Conservation (phyloP, 352 stramenopile species). For the Globisporangium nunn region DNA sequence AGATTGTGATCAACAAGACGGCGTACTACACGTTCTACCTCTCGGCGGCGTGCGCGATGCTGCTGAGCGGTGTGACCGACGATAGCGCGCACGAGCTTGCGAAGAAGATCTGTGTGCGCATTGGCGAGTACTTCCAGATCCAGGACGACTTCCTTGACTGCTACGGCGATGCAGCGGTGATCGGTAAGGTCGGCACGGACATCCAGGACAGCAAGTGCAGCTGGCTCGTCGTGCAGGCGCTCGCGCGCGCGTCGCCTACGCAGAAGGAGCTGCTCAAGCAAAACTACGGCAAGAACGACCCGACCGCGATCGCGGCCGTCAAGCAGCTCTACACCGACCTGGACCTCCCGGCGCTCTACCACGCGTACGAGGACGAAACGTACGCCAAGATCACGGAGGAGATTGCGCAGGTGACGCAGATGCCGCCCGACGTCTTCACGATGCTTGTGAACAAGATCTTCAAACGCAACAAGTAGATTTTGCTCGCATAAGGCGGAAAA, state of each 20-base stretch:
- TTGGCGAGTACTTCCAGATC: slow-evolving; percentile 99
- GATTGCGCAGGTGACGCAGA: slow-evolving; percentile 77
- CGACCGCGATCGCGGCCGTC: slow-evolving; percentile 77
- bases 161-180: slow-evolving; percentile 91
- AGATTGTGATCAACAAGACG: slow-evolving; percentile 99
- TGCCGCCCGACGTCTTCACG: slow-evolving; percentile 91
- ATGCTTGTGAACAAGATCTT: slow-evolving; percentile 95
- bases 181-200: slow-evolving; percentile 95
- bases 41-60: slow-evolving; percentile 89
- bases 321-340: slow-evolving; percentile 94
- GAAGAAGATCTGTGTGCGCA: slow-evolving; percentile 93
- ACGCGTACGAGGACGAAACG: slow-evolving; percentile 92
- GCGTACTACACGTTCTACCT: slow-evolving; percentile 99
- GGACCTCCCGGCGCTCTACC: slow-evolving; percentile 83
- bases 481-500: too few species aligned
- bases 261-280: slow-evolving; percentile 86
- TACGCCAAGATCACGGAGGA: slow-evolving; percentile 77
- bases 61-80: slow-evolving; percentile 77
- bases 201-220: slow-evolving; percentile 99
- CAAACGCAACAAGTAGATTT: slow-evolving; percentile 92
- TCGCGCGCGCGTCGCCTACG: slow-evolving; percentile 53
- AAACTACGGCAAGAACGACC: slow-evolving; percentile 89
- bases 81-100: slow-evolving; percentile 73
- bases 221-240: slow-evolving; percentile 96
- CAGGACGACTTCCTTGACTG: slow-evolving; percentile 99